A percentile compares a stretch with the other conserved stretches of the same genome.
phyloP scores from a whole-genome alignment of 179 eudicot genomes.

The Beta corolliflora region DNA sequence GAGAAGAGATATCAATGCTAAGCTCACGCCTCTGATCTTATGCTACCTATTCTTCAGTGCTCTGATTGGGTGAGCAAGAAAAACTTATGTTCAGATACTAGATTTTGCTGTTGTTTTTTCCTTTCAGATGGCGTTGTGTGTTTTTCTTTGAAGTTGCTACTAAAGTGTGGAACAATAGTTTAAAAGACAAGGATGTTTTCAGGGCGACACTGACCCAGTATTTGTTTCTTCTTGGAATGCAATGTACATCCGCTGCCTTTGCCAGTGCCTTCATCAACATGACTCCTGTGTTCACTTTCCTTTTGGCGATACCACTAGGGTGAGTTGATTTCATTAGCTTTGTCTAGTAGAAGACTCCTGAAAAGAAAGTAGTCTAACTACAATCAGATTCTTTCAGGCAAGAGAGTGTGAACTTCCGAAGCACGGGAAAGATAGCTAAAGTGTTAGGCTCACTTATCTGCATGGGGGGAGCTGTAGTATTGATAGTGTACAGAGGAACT shows the following conservation, averaged over 20 bases:
- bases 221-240: constrained; percentile 63
- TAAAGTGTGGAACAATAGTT: background rate
- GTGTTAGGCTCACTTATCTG: constrained; percentile 56
- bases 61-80: constrained; percentile 60
- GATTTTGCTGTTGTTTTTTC: background rate
- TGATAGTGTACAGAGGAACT: constrained; percentile 62
- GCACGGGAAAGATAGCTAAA: constrained; percentile 62
- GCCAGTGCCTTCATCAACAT: constrained; percentile 68
- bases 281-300: constrained; percentile 69
- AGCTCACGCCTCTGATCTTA: constrained; percentile 49
- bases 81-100: background rate
- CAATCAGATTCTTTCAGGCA: constrained; percentile 45
- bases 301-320: constrained; percentile 67
- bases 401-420: constrained; percentile 57
- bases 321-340: constrained; percentile 16
- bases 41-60: constrained; percentile 68
- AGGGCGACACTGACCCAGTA: constrained; percentile 75
- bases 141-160: background rate
- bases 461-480: constrained; percentile 51
- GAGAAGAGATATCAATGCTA: constrained; percentile 40
- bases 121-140: background rate
- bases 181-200: constrained; percentile 22
- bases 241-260: constrained; percentile 72
- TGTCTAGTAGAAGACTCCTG: background rate
- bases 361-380: background rate